Percentiles rank a stretch among this genome's conserved stretches.
phyloP scores from a whole-genome alignment of 2,329 filamentous ascomycete genomes.

The Furcasterigmium sp. region DNA sequence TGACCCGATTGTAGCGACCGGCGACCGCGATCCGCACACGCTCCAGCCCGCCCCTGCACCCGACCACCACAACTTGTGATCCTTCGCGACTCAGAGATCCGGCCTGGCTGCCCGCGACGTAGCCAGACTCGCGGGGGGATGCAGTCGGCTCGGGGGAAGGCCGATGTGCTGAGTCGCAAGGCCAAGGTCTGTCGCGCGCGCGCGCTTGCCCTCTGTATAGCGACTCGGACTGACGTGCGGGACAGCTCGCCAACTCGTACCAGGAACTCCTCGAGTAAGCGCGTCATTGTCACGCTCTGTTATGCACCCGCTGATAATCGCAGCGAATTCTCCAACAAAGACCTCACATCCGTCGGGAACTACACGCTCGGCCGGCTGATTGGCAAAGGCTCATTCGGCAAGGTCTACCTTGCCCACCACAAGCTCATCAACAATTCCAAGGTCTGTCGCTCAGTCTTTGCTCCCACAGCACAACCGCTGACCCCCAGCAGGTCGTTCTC shows the following conservation, averaged over 20 bases:
- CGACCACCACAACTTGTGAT: too few species aligned
- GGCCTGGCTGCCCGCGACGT: background rate
- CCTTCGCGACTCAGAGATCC: too few species aligned
- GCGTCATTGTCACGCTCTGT: too few species aligned
- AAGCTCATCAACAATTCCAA: slow-evolving; percentile 99
- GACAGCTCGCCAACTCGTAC: slow-evolving; percentile 90
- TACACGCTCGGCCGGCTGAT: slow-evolving; percentile 89
- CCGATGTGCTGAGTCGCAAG: slow-evolving; percentile 56
- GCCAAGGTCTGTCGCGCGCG: slow-evolving; percentile 42
- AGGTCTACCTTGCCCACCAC: slow-evolving; percentile 92
- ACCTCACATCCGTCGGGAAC: slow-evolving; percentile 89
- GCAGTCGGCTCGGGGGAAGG: slow-evolving; percentile 50
- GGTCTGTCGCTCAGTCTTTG: too few species aligned
- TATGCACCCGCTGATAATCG: background rate
- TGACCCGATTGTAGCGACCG: too few species aligned
- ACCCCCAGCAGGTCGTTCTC: slow-evolving; percentile 73
- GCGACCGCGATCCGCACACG: too few species aligned
- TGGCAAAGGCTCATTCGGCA: slow-evolving; percentile 96
- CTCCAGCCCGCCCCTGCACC: too few species aligned
- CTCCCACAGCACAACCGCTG: slow-evolving; percentile 18
- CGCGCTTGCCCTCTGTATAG: background rate
- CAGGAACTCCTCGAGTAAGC: slow-evolving; percentile 89
- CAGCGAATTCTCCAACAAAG: slow-evolving; percentile 90
- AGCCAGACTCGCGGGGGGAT: slow-evolving; percentile 29
- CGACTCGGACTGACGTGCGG: background rate